phyloP scores from a whole-genome alignment of 2,329 filamentous ascomycete genomes.

The Neoscytalidium dimidiatum region DNA sequence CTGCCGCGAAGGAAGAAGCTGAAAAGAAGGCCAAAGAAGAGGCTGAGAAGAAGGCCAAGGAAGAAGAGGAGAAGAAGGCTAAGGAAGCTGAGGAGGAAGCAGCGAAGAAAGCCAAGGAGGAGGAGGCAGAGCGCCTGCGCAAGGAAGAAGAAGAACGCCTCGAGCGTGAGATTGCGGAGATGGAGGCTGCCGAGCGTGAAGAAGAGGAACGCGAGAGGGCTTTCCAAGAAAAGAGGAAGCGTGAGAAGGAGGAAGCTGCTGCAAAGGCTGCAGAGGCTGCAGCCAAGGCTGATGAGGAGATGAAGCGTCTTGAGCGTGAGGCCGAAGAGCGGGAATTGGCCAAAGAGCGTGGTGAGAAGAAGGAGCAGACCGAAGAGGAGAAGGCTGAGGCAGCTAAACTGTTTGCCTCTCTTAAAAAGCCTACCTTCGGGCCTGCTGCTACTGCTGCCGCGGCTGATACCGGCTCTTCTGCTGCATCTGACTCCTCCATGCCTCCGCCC shows the following conservation, averaged over 20 bases:
- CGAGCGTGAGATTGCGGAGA: slow-evolving; percentile 66
- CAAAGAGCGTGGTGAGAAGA: slow-evolving; percentile 35
- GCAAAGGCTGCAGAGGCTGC: slow-evolving; percentile 36
- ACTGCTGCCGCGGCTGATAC: slow-evolving; percentile 30
- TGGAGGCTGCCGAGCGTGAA: slow-evolving; percentile 46
- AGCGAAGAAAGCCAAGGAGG: slow-evolving; percentile 24
- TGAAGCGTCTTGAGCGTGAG: slow-evolving; percentile 51
- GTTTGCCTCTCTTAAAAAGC: slow-evolving; percentile 53
- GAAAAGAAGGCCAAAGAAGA: slow-evolving; percentile 30
- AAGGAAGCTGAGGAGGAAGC: slow-evolving; percentile 31
- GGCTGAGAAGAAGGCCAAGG: slow-evolving; percentile 42
- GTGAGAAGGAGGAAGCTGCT: slow-evolving; percentile 59
- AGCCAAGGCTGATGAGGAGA: slow-evolving; percentile 54
- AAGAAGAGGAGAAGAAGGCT: slow-evolving; percentile 27
- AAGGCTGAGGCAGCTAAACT: slow-evolving; percentile 45
- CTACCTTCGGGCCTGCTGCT: slow-evolving; percentile 50
- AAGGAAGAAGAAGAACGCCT: slow-evolving; percentile 47
- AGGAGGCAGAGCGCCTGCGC: slow-evolving; percentile 36
- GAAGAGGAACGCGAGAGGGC: slow-evolving; percentile 70
- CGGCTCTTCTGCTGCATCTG: slow-evolving; percentile 45
- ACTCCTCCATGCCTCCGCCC: slow-evolving; percentile 46
- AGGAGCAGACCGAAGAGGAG: slow-evolving; percentile 40
- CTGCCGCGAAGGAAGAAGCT: slow-evolving; percentile 48
- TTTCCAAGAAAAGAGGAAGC: slow-evolving; percentile 70
- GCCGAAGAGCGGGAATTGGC: slow-evolving; percentile 51